A percentile compares a stretch with the other conserved stretches of the same genome.
These are phyloP conservation scores for Neospora caninum DNA, from an alignment of 169 alveolate genomes.

Conservation along the genomic window DNA sequence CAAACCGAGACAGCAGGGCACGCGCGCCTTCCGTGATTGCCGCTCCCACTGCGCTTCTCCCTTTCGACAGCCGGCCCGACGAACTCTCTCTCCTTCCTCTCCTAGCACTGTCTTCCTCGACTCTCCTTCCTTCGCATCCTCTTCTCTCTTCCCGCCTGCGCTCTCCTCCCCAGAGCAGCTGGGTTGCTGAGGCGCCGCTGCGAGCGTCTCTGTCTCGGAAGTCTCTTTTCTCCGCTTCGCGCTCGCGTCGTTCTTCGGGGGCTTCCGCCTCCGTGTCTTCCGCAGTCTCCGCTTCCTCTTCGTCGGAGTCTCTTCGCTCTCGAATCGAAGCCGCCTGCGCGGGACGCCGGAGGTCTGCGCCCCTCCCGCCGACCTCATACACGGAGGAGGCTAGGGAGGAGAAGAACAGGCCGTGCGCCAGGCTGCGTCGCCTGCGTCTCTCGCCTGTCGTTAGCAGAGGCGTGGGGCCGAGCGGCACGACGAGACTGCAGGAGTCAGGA, in stretches of 20 bases:
- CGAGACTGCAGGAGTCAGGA: not conserved
- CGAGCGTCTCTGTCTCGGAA: no score
- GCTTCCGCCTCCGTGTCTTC: not conserved
- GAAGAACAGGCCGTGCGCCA: not conserved
- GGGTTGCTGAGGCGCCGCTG: no score
- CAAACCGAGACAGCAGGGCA: not conserved
- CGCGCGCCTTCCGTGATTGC: not conserved
- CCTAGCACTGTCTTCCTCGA: not conserved
- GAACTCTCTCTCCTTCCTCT: not conserved
- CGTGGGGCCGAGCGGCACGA: not conserved
- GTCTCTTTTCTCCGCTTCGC: no score
- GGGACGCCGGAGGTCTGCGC: not conserved
- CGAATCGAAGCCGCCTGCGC: not conserved
- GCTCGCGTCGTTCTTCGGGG: no score
- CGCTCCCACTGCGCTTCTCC: not conserved
- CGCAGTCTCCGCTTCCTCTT: not conserved
- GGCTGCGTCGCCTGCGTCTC: not conserved
- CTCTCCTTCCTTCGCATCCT: not conserved
- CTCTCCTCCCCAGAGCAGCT: no score
- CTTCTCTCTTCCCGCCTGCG: not conserved
- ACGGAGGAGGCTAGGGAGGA: not conserved
- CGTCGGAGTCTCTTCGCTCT: not conserved
- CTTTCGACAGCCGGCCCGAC: not conserved
- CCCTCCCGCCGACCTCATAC: not conserved
- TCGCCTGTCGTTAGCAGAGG: not conserved